Evolutionary conservation across 192 early-diverging fungal genomes (phyloP).

Genomic region (Dissophora globulifera): DNA sequence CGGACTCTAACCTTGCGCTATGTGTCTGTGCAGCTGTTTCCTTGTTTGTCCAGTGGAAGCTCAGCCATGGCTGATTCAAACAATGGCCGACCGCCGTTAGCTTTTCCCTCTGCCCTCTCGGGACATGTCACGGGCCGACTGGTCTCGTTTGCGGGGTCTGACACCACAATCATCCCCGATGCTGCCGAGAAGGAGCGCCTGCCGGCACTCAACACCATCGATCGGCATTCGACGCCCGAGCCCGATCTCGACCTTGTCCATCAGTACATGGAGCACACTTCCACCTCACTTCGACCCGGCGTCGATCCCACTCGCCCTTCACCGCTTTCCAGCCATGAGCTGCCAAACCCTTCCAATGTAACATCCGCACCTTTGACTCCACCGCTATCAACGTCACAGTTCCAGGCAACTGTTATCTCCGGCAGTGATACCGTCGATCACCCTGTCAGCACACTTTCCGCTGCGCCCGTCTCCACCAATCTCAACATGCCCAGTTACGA

Average conservation of each 20-base stretch:
- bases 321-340: conserved; percentile 1
- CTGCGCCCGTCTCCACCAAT: conserved; percentile 1
- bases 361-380: too few species aligned
- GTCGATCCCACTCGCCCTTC: background rate
- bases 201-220: conserved; percentile 3
- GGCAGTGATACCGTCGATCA: background rate
- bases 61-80: too few species aligned
- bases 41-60: too few species aligned
- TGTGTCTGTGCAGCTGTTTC: too few species aligned
- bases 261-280: conserved; percentile 2
- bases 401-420: background rate
- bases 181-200: conserved; percentile 13
- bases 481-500: background rate
- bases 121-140: background rate
- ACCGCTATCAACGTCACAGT: too few species aligned
- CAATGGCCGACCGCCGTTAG: too few species aligned
- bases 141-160: conserved; percentile 15
- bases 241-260: conserved; percentile 13
- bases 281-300: background rate
- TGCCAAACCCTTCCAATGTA: conserved; percentile 8
- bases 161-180: conserved; percentile 23
- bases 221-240: conserved; percentile 12
- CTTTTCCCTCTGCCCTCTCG: conserved; percentile 14
- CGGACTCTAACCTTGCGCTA: too few species aligned
- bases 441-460: background rate